Evolutionary conservation across 2,329 filamentous ascomycete genomes (phyloP).

Genomic region (Neofusicoccum kwambonambiense): DNA sequence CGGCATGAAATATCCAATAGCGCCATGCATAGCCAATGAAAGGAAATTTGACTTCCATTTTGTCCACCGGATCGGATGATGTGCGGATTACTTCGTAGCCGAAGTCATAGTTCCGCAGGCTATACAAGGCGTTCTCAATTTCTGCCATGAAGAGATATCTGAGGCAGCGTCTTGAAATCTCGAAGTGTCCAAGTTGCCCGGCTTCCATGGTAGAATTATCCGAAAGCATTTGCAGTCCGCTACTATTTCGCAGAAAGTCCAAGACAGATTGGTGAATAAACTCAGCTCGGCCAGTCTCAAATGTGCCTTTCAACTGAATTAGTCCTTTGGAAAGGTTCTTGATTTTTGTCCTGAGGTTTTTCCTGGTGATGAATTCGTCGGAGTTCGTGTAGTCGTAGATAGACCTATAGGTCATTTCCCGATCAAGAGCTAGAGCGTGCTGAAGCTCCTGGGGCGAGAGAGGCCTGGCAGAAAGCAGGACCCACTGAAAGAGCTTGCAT

Average conservation of each 20-base stretch:
- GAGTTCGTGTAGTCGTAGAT: not conserved
- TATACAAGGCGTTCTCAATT: too few species aligned
- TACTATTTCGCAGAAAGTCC: not conserved
- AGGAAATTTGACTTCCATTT: too few species aligned
- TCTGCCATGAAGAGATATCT: not conserved
- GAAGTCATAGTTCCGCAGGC: too few species aligned
- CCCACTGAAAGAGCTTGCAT: not conserved
- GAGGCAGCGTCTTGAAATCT: not conserved
- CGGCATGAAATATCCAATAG: too few species aligned
- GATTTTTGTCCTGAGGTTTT: not conserved
- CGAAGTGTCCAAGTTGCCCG: not conserved
- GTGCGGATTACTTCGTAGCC: too few species aligned
- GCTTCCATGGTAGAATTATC: not conserved
- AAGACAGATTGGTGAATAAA: not conserved
- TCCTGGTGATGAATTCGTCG: not conserved
- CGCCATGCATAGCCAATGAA: too few species aligned
- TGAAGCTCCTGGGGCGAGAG: not conserved
- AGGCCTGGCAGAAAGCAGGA: not conserved
- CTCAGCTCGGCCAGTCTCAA: not conserved
- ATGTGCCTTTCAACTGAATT: not conserved
- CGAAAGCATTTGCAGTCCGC: not conserved
- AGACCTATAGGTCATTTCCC: not conserved
- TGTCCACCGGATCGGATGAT: too few species aligned
- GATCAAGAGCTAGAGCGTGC: not conserved
- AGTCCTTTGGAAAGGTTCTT: not conserved